These are phyloP conservation scores for Pinus tabuliformis DNA, from an alignment of 75 land plant genomes.

Conservation along the genomic window DNA sequence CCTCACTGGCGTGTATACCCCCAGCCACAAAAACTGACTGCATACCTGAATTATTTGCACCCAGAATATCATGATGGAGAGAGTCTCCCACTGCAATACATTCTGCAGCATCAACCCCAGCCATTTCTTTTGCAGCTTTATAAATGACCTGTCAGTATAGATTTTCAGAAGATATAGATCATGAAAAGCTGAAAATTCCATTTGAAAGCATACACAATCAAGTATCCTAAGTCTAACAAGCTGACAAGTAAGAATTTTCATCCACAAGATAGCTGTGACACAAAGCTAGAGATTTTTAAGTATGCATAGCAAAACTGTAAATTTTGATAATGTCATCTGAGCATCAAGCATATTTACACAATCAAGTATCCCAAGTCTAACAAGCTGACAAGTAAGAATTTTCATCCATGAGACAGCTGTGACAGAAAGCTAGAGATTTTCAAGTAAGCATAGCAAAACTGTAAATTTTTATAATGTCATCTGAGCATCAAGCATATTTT, in stretches of 20 bases:
- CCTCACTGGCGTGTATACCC: constrained; percentile 81
- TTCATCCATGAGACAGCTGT: background rate
- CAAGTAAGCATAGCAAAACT: background rate
- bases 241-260: background rate
- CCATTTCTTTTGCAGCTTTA: constrained; percentile 54
- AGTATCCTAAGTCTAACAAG: background rate
- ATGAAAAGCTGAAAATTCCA: background rate
- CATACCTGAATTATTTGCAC: constrained; percentile 67
- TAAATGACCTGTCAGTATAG: constrained; percentile 59
- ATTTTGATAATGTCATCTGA: background rate
- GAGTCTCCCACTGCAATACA: constrained; percentile 89
- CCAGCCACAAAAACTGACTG: constrained; percentile 73
- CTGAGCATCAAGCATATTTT: no score
- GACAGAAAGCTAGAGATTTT: background rate
- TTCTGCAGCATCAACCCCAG: constrained; percentile 42
- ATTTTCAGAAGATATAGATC: background rate
- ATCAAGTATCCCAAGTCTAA: background rate
- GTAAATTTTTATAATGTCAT: background rate
- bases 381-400: background rate
- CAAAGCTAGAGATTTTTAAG: background rate
- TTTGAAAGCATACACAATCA: background rate
- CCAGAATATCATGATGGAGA: constrained; percentile 81
- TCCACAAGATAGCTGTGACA: background rate
- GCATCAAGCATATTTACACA: no score
- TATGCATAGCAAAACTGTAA: background rate